Percentiles rank a stretch among this genome's conserved stretches.
Evolutionary conservation across 176 grass and related monocot species (phyloP).

Genomic region (Pontederia crassipes): DNA sequence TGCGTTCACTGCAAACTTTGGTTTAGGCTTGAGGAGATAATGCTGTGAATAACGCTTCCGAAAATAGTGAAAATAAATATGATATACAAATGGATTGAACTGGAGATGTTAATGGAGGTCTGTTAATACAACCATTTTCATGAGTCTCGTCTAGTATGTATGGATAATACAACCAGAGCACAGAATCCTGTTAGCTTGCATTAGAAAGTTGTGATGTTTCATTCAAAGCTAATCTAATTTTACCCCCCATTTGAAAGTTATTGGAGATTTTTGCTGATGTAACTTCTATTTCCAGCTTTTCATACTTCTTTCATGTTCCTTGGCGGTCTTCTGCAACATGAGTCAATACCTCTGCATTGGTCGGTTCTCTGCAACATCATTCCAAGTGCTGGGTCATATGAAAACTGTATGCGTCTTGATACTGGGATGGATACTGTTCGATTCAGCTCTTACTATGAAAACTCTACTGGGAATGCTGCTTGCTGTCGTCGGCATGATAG

Average conservation of each 20-base stretch:
- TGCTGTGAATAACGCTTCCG: no score
- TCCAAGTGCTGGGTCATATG: conserved; percentile 91
- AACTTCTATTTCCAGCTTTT: conserved; percentile 48
- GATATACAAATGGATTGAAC: no score
- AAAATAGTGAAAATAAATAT: no score
- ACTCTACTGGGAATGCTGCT: conserved; percentile 83
- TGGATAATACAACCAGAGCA: no score
- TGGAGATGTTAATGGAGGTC: no score
- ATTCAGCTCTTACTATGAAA: conserved; percentile 73
- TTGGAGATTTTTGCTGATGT: not conserved
- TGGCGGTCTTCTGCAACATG: conserved; percentile 93
- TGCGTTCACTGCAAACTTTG: no score
- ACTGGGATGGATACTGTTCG: conserved; percentile 81
- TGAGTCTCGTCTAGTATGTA: no score
- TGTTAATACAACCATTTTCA: no score
- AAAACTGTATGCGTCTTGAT: conserved; percentile 79
- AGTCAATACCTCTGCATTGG: conserved; percentile 95
- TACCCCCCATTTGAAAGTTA: not conserved
- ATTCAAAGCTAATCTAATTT: no score
- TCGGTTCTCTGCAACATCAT: conserved; percentile 79
- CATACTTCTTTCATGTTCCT: conserved; percentile 71
- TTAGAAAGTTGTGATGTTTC: no score
- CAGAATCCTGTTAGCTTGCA: no score
- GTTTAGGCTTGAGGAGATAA: no score
- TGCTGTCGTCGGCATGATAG: conserved; percentile 79